Base-by-base conservation (phyloP, 73 alveolate species). In the Paramecium sexaurelia region DNA sequence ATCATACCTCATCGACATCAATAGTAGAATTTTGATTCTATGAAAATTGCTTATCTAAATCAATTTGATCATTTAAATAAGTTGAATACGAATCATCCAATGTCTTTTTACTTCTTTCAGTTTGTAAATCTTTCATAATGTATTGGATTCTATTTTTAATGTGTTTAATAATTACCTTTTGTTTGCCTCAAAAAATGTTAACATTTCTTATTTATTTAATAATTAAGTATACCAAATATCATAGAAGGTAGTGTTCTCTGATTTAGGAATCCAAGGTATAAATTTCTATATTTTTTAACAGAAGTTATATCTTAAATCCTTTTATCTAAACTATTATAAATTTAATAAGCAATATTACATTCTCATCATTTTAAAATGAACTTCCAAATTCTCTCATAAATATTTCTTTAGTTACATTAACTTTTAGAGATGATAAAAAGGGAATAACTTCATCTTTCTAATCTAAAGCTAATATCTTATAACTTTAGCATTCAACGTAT, bases 381-480 rank as follows among this genome's bases (percentile, higher is more conserved):
- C 67, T 29, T 51, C 83, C 83, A 61, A 86, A 86, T 41, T 68
- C 66, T 10, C n/a, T 88, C 10, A 68, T 1, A 7, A 82, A 55
- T 17, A 69, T 35, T 47, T 88, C 7, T 66, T 69, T 88, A 8
- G 84, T 55, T 0, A 88, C 94, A 2, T 95, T 95, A 6, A 88
- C 91, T 73, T 87, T 94, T 13, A 95, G 56, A n/a, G 97, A 94
- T 15, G 97, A 92, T 33, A 92, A 73, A 51, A 94, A 95, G 29
- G 88, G 91, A 26, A 95, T 85, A 11, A 95, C 92, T 55, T 92
- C 90, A 92, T 95, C 98, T 36, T 78, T 92, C 6, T 94, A 94
- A 56, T 95, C 98, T 22, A 83, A 43, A 0, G 96, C 95, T 15
- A 95, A 45, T 2, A 95, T 93, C 84, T 95, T 95, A 92, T 95